Base-by-base conservation (phyloP, 192 early-diverging fungal species). In the Linnemannia zychae region DNA sequence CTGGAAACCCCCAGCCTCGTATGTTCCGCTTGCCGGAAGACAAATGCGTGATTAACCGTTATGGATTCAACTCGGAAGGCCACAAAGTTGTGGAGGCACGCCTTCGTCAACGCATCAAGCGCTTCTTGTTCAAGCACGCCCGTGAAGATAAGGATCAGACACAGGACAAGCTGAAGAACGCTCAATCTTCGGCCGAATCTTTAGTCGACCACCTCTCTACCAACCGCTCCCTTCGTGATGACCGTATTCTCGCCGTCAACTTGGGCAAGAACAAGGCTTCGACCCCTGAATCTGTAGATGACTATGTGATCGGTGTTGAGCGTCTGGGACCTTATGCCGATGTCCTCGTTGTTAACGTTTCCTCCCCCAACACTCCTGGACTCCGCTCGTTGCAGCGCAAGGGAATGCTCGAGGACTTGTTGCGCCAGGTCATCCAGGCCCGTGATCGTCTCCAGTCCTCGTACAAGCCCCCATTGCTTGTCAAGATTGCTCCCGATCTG, bases 401-500 rank as follows among this genome's bases (percentile, higher is more conserved):
- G 37, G 95, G 90, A 22, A 92, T 94, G 72, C 92, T 98, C 34
- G 90, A 95, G 80, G 80, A 88, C 1, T 87, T 97, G 40, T 84
- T 98, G 78, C 83, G 88, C 7, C 92, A 93, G 48, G 96, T 96
- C 48, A 81, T 93, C 67, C 50, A 60, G 38, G 90, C 88, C 65
- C 89, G 90, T 71, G 87, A 93, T 33, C 38, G 65, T 20, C 49
- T 87, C n/a, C 74, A 75, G 67, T 74, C 81, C 16, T 71, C 86
- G 80, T 82, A 76, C 87, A 82, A 81, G 34, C 96, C 96, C 53
- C 95, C 97, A 7, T 78, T 98, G 48, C 89, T 97, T 67, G 94
- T 98, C 52, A 98, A 98, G 90, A 97, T 98, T 80, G 94, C 96
- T 12, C 97, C 97, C 4, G 97, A 98, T 88, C 90, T 96, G 73